Conservation (phyloP, 2,329 filamentous ascomycete species). For the Penicillium rolfsii region DNA sequence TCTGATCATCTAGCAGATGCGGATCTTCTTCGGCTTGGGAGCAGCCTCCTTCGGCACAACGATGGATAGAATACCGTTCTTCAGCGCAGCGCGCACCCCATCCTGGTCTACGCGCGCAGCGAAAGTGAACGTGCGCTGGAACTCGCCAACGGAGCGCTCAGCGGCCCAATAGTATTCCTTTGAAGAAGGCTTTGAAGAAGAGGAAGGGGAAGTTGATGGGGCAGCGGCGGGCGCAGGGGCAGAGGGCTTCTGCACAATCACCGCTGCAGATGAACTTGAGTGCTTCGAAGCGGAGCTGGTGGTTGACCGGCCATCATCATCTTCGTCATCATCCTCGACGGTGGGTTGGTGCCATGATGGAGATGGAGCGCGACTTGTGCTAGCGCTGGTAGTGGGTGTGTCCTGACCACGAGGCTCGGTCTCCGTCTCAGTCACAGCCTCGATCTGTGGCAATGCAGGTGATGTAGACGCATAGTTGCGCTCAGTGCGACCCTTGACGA, state of each 20-base stretch:
- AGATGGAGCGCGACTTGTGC: conserved; percentile 23
- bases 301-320: conserved; percentile 12
- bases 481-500: conserved; percentile 47
- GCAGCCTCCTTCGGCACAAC: conserved; percentile 59
- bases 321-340: conserved; percentile 58
- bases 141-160: conserved; percentile 61
- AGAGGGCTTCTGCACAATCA: neutral
- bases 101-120: conserved; percentile 61
- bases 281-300: neutral
- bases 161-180: conserved; percentile 58
- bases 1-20: conserved; percentile 50
- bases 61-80: conserved; percentile 61
- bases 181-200: neutral
- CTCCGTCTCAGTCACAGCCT: neutral
- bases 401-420: neutral
- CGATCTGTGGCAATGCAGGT: neutral
- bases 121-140: conserved; percentile 61
- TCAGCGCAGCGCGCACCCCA: conserved; percentile 60
- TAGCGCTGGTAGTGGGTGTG: conserved; percentile 14
- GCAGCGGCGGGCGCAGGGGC: conserved; percentile 7
- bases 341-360: conserved; percentile 49
- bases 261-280: neutral
- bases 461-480: conserved; percentile 32
- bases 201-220: neutral
- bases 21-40: conserved; percentile 56